Base-by-base conservation (phyloP, 1,284 basidiomycete genomes). In the Filobasidium uniguttulatum region DNA sequence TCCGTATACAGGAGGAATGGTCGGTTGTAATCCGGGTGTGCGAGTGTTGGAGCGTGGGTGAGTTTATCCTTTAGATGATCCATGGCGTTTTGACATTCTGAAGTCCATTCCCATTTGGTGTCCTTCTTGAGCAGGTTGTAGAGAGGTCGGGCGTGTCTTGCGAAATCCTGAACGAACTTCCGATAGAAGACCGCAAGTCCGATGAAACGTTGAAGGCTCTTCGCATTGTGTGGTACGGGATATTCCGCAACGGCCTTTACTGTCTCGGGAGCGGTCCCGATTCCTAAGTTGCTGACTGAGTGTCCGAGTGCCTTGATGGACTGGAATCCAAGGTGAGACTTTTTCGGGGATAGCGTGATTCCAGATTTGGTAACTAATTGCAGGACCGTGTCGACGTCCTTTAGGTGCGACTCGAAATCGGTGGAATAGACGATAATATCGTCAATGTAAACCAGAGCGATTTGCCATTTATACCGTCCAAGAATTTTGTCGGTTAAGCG, bases 401-500 rank as follows among this genome's bases (percentile, higher is more conserved):
- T 20, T 15, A 55, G 12, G 34, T 55, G 53, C n/a, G 29, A 30
- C 14, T 44, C 46, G 29, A 51, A 28, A 34, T 44, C 10, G 41
- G 20, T n/a, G 44, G 55, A 47, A 35, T 56, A 55, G 6, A 55
- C 43, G 12, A 55, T 52, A 10, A 55, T 49, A 20, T 55, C 54
- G 26, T 55, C 50, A 30, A 56, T 53, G 35, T 53, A 56, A 19
- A 53, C 54, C 0, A 55, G 35, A 19, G 50, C 50, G 52, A 72
- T 71, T 0, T 71, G 48, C 70, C 70, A 72, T 0, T 73, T 56
- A 54, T 57, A 72, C 0, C 65, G 66, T 0, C 68, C 59, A 0
- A 74, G 58, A 0, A 72, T 57, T 1, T 55, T 54, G 44, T 72
- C 65, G 69, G 73, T 73, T 0, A 71, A 54, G 2, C 67, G 46